phyloP scores from a whole-genome alignment of 768 basidiomycete genomes.

The Rhizopogon salebrosus region DNA sequence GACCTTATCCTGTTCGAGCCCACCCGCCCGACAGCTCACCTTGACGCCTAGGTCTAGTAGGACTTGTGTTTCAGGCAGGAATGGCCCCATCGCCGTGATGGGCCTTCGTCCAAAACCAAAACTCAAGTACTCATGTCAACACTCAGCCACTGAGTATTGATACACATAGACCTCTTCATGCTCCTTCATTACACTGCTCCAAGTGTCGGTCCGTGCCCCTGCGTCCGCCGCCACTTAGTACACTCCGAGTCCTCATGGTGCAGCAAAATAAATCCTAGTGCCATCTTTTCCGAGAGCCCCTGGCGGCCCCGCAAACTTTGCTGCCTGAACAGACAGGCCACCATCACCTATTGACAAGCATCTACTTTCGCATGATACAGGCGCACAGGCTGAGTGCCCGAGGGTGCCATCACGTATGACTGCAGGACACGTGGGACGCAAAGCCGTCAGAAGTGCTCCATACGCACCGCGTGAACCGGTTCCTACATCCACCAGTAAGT shows the following conservation, averaged over 20 bases:
- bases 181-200: conserved; percentile 8
- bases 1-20: no score
- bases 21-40: no score
- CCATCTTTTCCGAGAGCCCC: not conserved
- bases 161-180: conserved; percentile 13
- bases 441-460: not conserved
- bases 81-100: no score
- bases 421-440: not conserved
- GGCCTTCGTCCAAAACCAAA: no score
- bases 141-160: no score
- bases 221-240: conserved; percentile 32
- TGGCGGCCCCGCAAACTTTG: not conserved
- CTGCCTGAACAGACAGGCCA: not conserved
- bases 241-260: conserved; percentile 11
- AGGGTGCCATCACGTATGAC: not conserved
- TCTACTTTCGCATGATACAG: not conserved
- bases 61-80: no score
- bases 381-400: not conserved
- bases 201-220: conserved; percentile 34
- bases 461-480: not conserved
- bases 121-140: no score
- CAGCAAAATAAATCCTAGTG: conserved; percentile 4
- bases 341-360: not conserved
- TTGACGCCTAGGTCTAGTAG: no score
- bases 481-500: not conserved